Base-by-base conservation (phyloP, 1,139 yeast genomes). In the Pichia sp. region DNA sequence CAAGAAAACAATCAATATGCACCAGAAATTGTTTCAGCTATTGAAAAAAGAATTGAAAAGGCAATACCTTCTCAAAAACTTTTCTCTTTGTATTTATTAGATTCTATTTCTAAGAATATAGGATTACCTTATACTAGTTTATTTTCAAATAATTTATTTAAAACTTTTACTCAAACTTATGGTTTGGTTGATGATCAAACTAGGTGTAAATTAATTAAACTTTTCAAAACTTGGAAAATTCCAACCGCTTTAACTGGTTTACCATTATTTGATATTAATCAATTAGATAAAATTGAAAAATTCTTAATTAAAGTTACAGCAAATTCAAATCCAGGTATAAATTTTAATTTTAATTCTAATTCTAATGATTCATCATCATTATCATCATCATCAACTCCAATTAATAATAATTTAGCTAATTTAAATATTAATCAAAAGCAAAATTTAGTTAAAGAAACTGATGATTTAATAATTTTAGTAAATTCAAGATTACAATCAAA, bases 81-180 rank as follows among this genome's bases (percentile, higher is more conserved):
- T 48, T 92, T 79, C 59, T 81, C 94, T 4, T 73, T 92, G 56
- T 92, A 90, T 63, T 74, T 90, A 44, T 69, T 92, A 50, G 98
- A 92, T 65, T 89, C 97, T n/a, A 85, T 92, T 43, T 86, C 95
- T 67, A 92, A 92, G 66, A 86, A 83, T 58, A 83, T 88, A 28
- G 97, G 97, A 6, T 77, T 81, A 53, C 97, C 97, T 1, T 92
- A 90, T 64, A 86, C 89, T 35, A 73, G 81, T 9, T 67, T 85
- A 52, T 81, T 90, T 62, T 85, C 89, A 5, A 77, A 69, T 46
- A 83, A 81, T 46, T 70, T 88, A 40, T 83, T 74, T 67, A 78
- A 74, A 57, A 70, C 86, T 3, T 92, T 84, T 66, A 81, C 87
- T 30, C 83, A 80, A 54, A 83, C 90, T 2, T 94, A 87, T 63